Conservation (phyloP, 768 basidiomycete species). For the Kockovaella imperatae region DNA sequence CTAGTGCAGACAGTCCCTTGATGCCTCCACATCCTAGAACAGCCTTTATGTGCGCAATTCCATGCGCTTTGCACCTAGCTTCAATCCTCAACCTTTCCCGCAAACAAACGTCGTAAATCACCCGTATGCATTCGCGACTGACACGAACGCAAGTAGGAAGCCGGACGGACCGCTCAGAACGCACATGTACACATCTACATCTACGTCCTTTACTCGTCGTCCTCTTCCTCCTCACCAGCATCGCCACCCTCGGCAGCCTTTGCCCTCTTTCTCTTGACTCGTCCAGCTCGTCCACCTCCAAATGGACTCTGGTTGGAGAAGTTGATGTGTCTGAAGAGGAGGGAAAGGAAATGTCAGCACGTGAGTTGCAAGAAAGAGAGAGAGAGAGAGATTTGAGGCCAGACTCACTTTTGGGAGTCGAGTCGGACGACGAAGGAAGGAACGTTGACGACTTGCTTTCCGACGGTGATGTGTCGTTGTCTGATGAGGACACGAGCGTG, state of each 20-base stretch:
- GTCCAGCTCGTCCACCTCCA: constrained; percentile 77
- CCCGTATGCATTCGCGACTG: too few relatives aligned
- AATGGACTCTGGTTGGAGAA: constrained; percentile 94
- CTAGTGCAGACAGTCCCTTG: too few relatives aligned
- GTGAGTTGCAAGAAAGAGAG: not conserved
- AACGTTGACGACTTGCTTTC: constrained; percentile 98
- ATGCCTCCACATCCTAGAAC: too few relatives aligned
- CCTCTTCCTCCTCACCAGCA: constrained; percentile 83
- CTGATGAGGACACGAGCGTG: constrained; percentile 97
- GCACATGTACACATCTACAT: too few relatives aligned
- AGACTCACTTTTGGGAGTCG: constrained; percentile 78
- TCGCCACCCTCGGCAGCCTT: constrained; percentile 85
- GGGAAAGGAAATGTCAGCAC: not conserved
- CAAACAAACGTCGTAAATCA: too few relatives aligned
- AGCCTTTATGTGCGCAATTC: too few relatives aligned
- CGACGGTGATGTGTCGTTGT: constrained; percentile 99
- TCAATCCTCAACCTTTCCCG: too few relatives aligned
- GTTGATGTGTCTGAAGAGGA: constrained; percentile 68
- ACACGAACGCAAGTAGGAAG: too few relatives aligned
- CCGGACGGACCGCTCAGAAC: too few relatives aligned
- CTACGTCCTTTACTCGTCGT: constrained; percentile 55
- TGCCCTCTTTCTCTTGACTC: constrained; percentile 97
- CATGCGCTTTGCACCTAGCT: too few relatives aligned
- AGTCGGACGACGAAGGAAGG: constrained; percentile 98
- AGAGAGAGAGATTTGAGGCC: not conserved